Evolutionary conservation across 2,329 filamentous ascomycete species (phyloP).

Genomic region (Didymella keratinophila): DNA sequence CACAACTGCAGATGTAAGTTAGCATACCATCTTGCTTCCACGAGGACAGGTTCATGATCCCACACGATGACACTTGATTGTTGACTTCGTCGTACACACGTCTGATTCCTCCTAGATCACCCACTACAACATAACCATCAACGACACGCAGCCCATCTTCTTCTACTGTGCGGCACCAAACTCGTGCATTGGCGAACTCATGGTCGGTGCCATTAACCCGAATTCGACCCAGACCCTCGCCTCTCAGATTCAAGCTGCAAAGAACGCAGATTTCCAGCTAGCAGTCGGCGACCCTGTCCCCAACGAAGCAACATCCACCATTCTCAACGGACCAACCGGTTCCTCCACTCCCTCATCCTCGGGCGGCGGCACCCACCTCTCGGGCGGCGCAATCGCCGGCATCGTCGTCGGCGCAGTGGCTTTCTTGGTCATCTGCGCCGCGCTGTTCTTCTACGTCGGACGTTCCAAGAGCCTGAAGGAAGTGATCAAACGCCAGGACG

Average conservation of each 20-base stretch:
- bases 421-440: conserved; percentile 66
- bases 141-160: conserved; percentile 48
- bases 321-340: conserved; percentile 18
- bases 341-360: conserved; percentile 10
- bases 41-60: not conserved
- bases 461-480: conserved; percentile 48
- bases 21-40: not conserved
- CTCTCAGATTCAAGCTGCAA: conserved; percentile 35
- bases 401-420: conserved; percentile 71
- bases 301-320: conserved; percentile 41
- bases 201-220: conserved; percentile 80
- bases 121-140: conserved; percentile 46
- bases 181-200: conserved; percentile 70
- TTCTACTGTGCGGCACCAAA: conserved; percentile 62
- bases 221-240: conserved; percentile 45
- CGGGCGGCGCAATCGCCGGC: conserved; percentile 54
- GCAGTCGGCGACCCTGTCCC: conserved; percentile 53
- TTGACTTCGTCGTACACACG: not conserved
- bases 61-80: not conserved
- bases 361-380: conserved; percentile 31
- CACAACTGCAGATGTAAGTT: conserved; percentile 37
- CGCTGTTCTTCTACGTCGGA: conserved; percentile 71
- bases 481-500: conserved; percentile 28
- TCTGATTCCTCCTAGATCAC: conserved; percentile 30
- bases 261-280: conserved; percentile 40